Evolutionary conservation across 1,284 basidiomycete species (phyloP).

Genomic region (Kwoniella shivajii): DNA sequence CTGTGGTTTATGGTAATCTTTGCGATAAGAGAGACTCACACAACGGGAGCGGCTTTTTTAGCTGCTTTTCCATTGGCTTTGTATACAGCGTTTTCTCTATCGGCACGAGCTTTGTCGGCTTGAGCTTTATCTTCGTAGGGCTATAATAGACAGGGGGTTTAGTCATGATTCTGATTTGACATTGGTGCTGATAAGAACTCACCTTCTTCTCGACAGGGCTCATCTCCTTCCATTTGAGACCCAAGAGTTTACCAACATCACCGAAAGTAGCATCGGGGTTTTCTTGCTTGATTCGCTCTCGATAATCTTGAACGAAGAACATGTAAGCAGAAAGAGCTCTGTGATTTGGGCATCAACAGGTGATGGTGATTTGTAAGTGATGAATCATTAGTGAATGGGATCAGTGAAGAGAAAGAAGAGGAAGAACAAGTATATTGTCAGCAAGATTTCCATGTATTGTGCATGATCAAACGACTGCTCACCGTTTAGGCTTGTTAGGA

Average conservation of each 20-base stretch:
- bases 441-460: too few species aligned
- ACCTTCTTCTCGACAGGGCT: constrained; percentile 83
- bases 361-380: not conserved
- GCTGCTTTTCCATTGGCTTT: constrained; percentile 56
- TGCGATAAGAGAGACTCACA: constrained; percentile 14
- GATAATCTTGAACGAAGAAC: constrained; percentile 97
- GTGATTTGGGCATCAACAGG: not conserved
- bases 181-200: constrained; percentile 16
- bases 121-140: constrained; percentile 88
- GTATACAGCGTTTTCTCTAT: constrained; percentile 60
- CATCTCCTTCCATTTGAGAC: constrained; percentile 88
- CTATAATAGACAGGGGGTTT: constrained; percentile 54
- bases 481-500: constrained; percentile 52
- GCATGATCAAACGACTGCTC: constrained; percentile 22
- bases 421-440: not conserved
- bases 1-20: not conserved
- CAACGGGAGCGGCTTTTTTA: constrained; percentile 22
- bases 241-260: constrained; percentile 85
- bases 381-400: constrained; percentile 1
- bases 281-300: constrained; percentile 90
- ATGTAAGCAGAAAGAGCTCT: constrained; percentile 92
- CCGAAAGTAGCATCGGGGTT: constrained; percentile 94
- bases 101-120: constrained; percentile 75
- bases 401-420: not conserved
- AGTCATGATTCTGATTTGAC: constrained; percentile 3